Evolutionary conservation across 1,284 basidiomycete genomes (phyloP).

Genomic region (Boletus smithii): DNA sequence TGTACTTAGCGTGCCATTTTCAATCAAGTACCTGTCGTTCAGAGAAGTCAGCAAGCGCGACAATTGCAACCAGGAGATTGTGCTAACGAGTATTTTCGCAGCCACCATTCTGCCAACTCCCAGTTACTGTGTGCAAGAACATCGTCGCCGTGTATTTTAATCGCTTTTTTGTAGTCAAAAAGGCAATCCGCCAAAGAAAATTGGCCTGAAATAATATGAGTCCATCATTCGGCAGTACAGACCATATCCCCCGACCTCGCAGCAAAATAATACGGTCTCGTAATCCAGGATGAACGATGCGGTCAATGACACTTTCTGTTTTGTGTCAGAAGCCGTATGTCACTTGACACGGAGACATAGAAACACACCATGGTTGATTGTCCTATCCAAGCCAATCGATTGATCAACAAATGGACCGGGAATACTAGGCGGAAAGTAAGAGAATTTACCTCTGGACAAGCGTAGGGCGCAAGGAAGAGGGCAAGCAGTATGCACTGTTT

Average conservation of each 20-base stretch:
- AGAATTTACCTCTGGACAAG: constrained; percentile 67
- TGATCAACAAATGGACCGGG: too few species aligned
- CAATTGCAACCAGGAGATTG: neutral
- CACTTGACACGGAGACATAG: constrained; percentile 23
- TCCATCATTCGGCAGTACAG: constrained; percentile 19
- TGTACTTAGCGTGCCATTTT: constrained; percentile 57
- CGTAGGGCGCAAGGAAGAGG: constrained; percentile 81
- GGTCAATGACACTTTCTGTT: constrained; percentile 83
- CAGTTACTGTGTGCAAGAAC: constrained; percentile 84
- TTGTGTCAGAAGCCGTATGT: constrained; percentile 9
- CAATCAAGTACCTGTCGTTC: constrained; percentile 61
- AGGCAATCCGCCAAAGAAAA: constrained; percentile 76
- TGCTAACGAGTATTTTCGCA: constrained; percentile 62
- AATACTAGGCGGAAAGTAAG: neutral
- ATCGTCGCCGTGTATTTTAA: constrained; percentile 84
- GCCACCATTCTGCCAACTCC: constrained; percentile 82
- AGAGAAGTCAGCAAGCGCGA: constrained; percentile 3
- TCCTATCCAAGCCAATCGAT: constrained; percentile 42
- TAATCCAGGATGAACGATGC: constrained; percentile 81
- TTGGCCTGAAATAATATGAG: constrained; percentile 54
- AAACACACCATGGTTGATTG: constrained; percentile 73
- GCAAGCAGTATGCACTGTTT: constrained; percentile 81
- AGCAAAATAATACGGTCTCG: constrained; percentile 87
- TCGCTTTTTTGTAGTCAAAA: constrained; percentile 61
- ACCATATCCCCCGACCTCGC: constrained; percentile 51